Evolutionary conservation across 75 land plant genomes (phyloP), one percentile per base, ranked within the genome.

Genomic region (Selaginella tamariscina): DNA sequence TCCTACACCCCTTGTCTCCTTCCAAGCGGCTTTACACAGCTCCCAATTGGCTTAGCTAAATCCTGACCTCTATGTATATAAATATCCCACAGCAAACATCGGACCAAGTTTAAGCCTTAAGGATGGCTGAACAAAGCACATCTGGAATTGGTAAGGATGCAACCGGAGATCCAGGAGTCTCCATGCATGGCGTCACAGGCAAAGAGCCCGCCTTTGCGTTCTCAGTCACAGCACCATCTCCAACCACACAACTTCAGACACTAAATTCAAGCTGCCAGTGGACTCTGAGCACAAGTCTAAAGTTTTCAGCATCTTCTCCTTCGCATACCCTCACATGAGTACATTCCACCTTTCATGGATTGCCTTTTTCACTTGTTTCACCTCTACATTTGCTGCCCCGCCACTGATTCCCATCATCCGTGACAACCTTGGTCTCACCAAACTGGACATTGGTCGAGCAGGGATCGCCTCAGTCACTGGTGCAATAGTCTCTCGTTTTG

Each of bases 311-410:
- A 39, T 39, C 49, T 39, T 39, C 56, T 44, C 70, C 72, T 49
- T 72, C 56, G 71, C 73, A 22, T 30, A 30, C 24, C 70, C 71
- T 28, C 96, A 90, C 79, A 90, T 90, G 96, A 70, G 80, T 1
- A 66, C 88, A 22, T 89, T 89, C 74, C 92, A 89, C 68, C 84
- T 89, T 33, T 80, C 92, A 23, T 89, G 95, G 95, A 15, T 90
- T 64, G 80, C 85, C 57, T 84, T 90, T 78, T 88, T 80, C 74
- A 60, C 83, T 27, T 90, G 96, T 71, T 90, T 85, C 65, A 68
- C 84, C 27, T 85, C 96, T 39, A 79, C 78, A 30, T 88, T 88
- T 55, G 85, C 91, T 9, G 77, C 86, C 54, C 77, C 83, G 33
- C 89, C 89, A 2, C 80, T 86, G 32, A 32, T 83, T 2, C 83